A percentile compares a stretch with the other conserved stretches of the same genome.
These are phyloP conservation scores for Auricularia cornea DNA, from an alignment of 768 basidiomycete species.

Conservation along the genomic window DNA sequence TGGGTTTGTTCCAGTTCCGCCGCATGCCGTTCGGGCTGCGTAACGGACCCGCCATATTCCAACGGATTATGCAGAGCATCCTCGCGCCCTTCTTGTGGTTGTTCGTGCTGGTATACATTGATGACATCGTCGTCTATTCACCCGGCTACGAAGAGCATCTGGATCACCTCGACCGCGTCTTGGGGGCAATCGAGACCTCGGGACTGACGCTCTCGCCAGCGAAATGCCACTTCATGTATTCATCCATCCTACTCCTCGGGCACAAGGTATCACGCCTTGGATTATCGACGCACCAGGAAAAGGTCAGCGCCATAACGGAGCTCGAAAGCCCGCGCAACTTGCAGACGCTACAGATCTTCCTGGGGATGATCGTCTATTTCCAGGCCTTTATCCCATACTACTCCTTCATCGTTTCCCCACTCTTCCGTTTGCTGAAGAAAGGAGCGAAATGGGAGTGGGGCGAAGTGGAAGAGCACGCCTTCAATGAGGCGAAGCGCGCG, in stretches of 20 bases:
- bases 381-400: slow-evolving; percentile 26
- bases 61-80: slow-evolving; percentile 4
- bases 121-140: slow-evolving; percentile 14
- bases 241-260: slow-evolving; percentile 20
- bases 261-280: slow-evolving; percentile 23
- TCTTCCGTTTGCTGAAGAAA: slow-evolving; percentile 28
- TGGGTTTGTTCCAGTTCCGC: slow-evolving; percentile 32
- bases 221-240: slow-evolving; percentile 19
- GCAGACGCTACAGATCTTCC: slow-evolving; percentile 24
- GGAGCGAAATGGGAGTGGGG: slow-evolving; percentile 17
- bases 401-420: slow-evolving; percentile 24
- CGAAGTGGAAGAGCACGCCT: slow-evolving; percentile 19
- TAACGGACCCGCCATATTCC: slow-evolving; percentile 10
- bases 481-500: slow-evolving; percentile 20
- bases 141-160: slow-evolving; percentile 21
- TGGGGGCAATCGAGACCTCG: slow-evolving; percentile 9
- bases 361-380: slow-evolving; percentile 34
- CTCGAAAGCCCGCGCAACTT: slow-evolving; percentile 18
- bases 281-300: slow-evolving; percentile 29
- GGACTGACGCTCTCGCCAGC: slow-evolving; percentile 12
- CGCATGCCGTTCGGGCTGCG: slow-evolving; percentile 33
- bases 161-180: slow-evolving; percentile 13
- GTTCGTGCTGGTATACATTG: not conserved
- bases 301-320: slow-evolving; percentile 26
- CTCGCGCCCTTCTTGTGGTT: not conserved